phyloP scores from a whole-genome alignment of 768 basidiomycete genomes.

The Agrocybe praecox region DNA sequence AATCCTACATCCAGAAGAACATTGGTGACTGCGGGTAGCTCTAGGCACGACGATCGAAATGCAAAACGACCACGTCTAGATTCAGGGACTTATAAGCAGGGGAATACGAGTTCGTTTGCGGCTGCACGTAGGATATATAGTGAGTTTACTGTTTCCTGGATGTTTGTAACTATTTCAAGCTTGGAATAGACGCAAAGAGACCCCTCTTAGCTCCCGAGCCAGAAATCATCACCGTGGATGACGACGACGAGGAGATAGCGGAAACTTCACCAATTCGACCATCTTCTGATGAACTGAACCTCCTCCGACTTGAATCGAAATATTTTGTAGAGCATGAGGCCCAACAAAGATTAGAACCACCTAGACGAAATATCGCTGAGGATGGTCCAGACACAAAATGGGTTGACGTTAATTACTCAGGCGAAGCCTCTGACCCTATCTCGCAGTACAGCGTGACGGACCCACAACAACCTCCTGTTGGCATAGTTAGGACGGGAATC shows the following conservation, averaged over 20 bases:
- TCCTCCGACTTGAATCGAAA: not conserved
- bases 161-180: not conserved
- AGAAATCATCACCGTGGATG: constrained; percentile 1
- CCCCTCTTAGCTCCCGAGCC: not conserved
- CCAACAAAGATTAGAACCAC: not conserved
- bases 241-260: constrained; percentile 4
- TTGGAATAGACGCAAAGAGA: not conserved
- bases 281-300: not conserved
- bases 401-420: not conserved
- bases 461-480: not conserved
- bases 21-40: not conserved
- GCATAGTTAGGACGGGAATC: not conserved
- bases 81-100: not conserved
- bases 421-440: not conserved
- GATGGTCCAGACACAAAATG: not conserved
- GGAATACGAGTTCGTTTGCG: not conserved
- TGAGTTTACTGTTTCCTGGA: not conserved
- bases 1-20: constrained; percentile 9
- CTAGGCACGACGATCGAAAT: not conserved
- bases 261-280: not conserved
- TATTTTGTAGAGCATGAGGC: not conserved
- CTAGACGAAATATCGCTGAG: not conserved
- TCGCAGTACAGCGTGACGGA: not conserved
- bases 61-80: not conserved
- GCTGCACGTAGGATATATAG: not conserved